Conservation (phyloP, 2,329 filamentous ascomycete species). For the Lasiodiplodia theobromae region DNA sequence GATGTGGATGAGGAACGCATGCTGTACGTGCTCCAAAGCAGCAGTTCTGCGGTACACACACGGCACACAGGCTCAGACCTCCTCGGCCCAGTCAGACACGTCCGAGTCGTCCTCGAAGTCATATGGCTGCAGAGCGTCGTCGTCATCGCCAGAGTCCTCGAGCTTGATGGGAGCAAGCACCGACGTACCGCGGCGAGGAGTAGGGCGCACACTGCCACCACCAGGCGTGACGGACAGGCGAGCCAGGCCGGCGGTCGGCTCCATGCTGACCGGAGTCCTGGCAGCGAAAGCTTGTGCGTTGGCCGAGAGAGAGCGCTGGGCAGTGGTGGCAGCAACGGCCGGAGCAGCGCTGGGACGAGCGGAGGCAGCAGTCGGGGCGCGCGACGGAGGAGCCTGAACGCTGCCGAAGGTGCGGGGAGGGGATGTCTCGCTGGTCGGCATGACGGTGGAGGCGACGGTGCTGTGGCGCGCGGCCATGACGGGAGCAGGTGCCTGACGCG, state of each 20-base stretch:
- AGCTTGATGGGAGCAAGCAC: not conserved
- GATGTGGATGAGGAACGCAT: too few species aligned
- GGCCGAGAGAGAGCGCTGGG: not conserved
- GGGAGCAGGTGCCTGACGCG: not conserved
- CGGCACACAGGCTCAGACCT: not conserved
- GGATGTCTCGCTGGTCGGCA: not conserved
- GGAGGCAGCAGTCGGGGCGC: not conserved
- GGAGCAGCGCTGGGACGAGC: not conserved
- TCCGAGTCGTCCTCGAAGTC: not conserved
- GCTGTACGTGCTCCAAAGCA: too few species aligned
- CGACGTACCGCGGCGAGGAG: not conserved
- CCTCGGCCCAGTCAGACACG: not conserved
- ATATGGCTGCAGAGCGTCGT: not conserved
- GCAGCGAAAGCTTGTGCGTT: constrained; percentile 5
- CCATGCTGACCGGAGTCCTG: not conserved
- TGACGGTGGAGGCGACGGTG: not conserved
- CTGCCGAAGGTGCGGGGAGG: not conserved
- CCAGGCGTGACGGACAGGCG: not conserved
- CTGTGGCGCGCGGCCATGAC: not conserved
- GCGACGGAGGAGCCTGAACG: not conserved
- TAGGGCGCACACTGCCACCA: not conserved
- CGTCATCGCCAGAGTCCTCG: not conserved
- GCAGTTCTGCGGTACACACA: not conserved
- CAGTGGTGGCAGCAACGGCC: not conserved
- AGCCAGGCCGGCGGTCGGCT: not conserved